These are phyloP conservation scores for Solanum sitiens DNA, from an alignment of 257 asterid species.

Conservation along the genomic window DNA sequence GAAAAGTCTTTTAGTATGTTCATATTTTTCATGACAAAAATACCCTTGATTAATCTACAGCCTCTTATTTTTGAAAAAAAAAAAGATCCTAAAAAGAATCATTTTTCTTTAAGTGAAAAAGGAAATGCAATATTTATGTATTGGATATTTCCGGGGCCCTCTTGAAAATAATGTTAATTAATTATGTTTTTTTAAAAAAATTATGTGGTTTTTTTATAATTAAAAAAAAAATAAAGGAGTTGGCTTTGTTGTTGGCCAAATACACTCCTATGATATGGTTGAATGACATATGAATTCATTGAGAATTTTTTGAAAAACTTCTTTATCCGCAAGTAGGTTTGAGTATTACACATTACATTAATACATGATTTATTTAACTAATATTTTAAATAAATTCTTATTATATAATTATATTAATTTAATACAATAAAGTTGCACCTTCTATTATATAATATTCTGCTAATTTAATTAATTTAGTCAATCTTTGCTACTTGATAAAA, in stretches of 20 bases:
- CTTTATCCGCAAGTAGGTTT: neutral
- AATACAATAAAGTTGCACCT: neutral
- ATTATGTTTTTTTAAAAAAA: too few species aligned
- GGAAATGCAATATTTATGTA: neutral
- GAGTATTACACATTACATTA: neutral
- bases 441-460: neutral
- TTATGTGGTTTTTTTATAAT: neutral
- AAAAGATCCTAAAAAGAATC: neutral
- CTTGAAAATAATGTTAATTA: neutral
- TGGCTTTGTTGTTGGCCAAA: neutral
- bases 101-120: neutral
- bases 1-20: neutral
- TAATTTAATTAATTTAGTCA: neutral
- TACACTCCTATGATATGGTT: neutral
- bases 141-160: neutral
- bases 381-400: neutral
- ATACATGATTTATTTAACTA: neutral
- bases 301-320: too few species aligned
- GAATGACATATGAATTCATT: neutral
- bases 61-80: neutral
- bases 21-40: neutral
- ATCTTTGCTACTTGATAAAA: neutral
- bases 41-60: neutral
- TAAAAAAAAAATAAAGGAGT: neutral
- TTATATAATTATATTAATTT: neutral